Evolutionary conservation across 257 asterid species (phyloP), one percentile per base, ranked within the genome.

Genomic region (Salvia hispanica): DNA sequence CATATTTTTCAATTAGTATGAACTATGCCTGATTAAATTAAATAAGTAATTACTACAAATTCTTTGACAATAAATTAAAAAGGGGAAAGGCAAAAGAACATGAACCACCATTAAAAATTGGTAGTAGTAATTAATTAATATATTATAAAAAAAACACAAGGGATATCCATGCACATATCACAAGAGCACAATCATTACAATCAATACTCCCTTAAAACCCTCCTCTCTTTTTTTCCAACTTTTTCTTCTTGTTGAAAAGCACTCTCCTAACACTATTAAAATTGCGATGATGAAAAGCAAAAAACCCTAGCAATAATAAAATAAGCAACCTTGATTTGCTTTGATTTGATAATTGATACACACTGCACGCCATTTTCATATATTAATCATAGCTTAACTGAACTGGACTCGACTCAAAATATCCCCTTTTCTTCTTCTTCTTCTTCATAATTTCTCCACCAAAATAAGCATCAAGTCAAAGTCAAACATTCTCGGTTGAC

Each of bases 401-500:
- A 76, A 68, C 57, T 62, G 76, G 72, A 66, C 72, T 77, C 74
- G 77, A 68, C 57, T 69, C 3, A n/a, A 54, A 42, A 9, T 51
- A 61, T 10, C 3, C 11, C 39, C 1, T 6, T 33, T 33, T 33
- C 12, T 55, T 21, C 58, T 8, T 52, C 10, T 28, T 9, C 31
- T 25, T 43, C n/a, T 14, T 25, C 31, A 25, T 25, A 25, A 25
- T 28, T 8, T 71, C 61, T 72, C 77, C 80, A 72, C 82, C 76
- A 74, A 79, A 69, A 70, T 69, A 28, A 39, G 43, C 31, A 25
- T 25, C 1, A 37, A 31, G 76, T 68, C 37, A 78, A 71, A 72
- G 74, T 69, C 36, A 92, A 79, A 67, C 86, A 45, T 42, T 60
- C 58, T 74, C 88, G 28, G 88, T 78, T 58, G 99, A 78, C 81